Base-by-base conservation (phyloP, 1,284 basidiomycete genomes). In the Xerocomus minutiporus region DNA sequence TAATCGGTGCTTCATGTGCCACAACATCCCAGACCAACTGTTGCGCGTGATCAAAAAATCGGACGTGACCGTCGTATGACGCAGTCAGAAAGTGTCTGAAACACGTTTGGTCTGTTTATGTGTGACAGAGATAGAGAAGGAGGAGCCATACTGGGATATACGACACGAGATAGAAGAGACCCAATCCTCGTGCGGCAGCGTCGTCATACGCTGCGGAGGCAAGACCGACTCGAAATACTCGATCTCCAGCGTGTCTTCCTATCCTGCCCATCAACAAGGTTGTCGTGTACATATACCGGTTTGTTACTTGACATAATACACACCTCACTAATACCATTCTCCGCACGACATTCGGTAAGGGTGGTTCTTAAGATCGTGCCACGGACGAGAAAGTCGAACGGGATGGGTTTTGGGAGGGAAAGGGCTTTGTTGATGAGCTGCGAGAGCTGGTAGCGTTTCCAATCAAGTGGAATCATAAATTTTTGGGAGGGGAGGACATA, bases 351-450 rank as follows among this genome's bases (percentile, higher is more conserved):
- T 61, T 88, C 85, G 25, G 78, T 84, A 26, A 99, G 71, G 8
- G 79, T 85, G 0, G 81, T 80, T 47, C 90, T 76, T 5, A 98
- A 73, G 12, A 98, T 80, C 64, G 92, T 83, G 29, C 93, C 92
- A 53, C 83, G 78, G 46, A 97, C 77, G 45, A 99, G 74, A 71
- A 98, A 99, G 71, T 99, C 96, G 64, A 98, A 98, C 0, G 95
- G 96, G 1, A 97, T 77, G 0, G 91, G 84, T 48, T 81, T 79
- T 0, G 79, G 64, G 11, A 93, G 80, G 1, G 81, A 79, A 15
- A 99, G 78, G 1, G 96, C 91, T 66, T 97, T 96, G 76, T 99
- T 99, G 60, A 99, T 87, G 45, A 98, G 85, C 59, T 97, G 94
- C 0, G 95, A 98, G n/a, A 99, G 87, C 66, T 98, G 96, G 68